Conservation (phyloP, 2,329 filamentous ascomycete genomes). For the Penicillium vulpinum region DNA sequence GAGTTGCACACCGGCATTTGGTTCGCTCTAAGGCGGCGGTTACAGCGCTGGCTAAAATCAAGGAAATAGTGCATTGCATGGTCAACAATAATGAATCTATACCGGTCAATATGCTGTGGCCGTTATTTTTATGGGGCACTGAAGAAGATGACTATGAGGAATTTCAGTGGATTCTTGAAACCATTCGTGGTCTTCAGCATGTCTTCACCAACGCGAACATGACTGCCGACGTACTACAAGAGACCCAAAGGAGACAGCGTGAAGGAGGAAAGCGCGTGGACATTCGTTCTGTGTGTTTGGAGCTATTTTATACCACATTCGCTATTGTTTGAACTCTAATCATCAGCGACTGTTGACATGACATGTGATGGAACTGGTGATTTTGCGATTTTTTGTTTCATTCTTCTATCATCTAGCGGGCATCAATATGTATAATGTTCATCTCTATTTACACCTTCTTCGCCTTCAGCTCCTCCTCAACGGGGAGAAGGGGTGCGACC, state of each 20-base stretch:
- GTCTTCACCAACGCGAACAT: conserved; percentile 43
- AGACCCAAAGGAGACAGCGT: conserved; percentile 39
- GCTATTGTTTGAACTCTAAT: not conserved
- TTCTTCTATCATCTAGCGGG: not conserved
- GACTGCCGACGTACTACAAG: conserved; percentile 42
- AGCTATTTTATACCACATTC: not conserved
- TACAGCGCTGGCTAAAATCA: not conserved
- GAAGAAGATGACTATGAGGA: conserved; percentile 54
- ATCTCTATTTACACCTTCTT: not conserved
- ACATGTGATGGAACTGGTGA: not conserved
- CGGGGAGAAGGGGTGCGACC: not conserved
- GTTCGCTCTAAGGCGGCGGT: conserved; percentile 25
- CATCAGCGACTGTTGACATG: not conserved
- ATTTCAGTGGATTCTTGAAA: conserved; percentile 56
- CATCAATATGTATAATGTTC: not conserved
- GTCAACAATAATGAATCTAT: not conserved
- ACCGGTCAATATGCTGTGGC: conserved; percentile 60
- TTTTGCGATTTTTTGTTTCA: not conserved
- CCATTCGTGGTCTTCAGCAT: conserved; percentile 34
- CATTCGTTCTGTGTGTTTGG: not conserved
- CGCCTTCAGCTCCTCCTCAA: not conserved
- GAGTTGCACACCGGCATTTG: conserved; percentile 56
- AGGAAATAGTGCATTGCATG: conserved; percentile 1
- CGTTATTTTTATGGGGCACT: conserved; percentile 56
- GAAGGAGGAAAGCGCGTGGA: conserved; percentile 21